Percentiles rank a stretch among this genome's conserved stretches.
These are phyloP conservation scores for Raffaelea albimanens DNA, from an alignment of 2,329 filamentous ascomycete genomes.

Conservation along the genomic window DNA sequence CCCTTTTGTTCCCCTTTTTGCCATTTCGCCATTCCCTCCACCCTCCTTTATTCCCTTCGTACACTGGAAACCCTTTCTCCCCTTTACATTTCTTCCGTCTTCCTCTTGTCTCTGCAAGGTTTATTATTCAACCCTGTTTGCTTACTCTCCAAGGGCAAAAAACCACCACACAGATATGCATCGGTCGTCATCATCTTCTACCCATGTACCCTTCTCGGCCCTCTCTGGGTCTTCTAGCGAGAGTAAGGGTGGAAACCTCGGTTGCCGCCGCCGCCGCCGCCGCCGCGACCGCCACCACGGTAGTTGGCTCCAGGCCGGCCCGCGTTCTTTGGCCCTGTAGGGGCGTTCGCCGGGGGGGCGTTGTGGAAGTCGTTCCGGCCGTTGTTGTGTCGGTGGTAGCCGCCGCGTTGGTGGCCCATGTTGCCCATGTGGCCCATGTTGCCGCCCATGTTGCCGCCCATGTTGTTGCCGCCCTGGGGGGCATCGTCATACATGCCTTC, in stretches of 20 bases:
- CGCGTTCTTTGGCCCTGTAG: constrained; percentile 92
- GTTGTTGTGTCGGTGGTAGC: constrained; percentile 19
- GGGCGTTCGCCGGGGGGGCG: constrained; percentile 68
- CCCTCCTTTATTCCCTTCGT: no score
- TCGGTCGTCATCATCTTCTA: no score
- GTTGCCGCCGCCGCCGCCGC: constrained; percentile 26
- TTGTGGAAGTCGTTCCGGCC: constrained; percentile 40
- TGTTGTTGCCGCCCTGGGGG: constrained; percentile 60
- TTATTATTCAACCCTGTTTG: no score
- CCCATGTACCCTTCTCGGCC: no score
- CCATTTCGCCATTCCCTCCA: no score
- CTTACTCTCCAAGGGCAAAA: no score
- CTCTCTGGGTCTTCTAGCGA: constrained; percentile 15
- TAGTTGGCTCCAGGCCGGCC: constrained; percentile 89
- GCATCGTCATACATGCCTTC: constrained; percentile 98
- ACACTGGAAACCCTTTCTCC: no score
- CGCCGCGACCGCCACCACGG: constrained; percentile 72
- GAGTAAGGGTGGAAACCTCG: constrained; percentile 74
- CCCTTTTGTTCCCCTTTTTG: no score
- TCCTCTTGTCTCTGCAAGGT: no score
- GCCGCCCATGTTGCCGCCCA: constrained; percentile 27
- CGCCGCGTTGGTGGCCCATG: constrained; percentile 26
- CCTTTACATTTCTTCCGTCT: no score
- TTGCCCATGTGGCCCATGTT: constrained; percentile 29
- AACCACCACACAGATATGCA: no score